These are phyloP conservation scores for Thermothelomyces thermophilus DNA, from an alignment of 2,329 filamentous ascomycete genomes.

Conservation along the genomic window DNA sequence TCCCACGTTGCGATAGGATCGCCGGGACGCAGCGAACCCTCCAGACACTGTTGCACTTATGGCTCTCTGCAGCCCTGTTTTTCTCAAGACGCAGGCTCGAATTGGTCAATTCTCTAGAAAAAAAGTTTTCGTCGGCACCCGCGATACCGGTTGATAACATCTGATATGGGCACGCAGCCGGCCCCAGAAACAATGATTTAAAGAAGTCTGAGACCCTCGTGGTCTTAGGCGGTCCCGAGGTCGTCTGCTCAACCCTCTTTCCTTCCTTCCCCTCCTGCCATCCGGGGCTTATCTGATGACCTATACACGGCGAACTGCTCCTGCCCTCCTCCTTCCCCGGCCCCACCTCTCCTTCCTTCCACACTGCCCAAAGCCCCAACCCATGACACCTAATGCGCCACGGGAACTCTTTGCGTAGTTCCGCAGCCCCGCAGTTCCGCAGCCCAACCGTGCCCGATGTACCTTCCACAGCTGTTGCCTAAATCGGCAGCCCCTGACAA, in stretches of 20 bases:
- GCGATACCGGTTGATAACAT: background rate
- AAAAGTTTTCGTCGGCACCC: background rate
- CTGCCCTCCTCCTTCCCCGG: no score
- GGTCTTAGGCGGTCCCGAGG: background rate
- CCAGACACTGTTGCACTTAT: background rate
- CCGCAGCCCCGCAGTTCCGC: background rate
- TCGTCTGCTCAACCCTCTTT: background rate
- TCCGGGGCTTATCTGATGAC: background rate
- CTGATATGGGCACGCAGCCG: background rate
- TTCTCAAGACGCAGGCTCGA: background rate
- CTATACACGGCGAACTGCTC: no score
- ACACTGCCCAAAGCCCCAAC: background rate
- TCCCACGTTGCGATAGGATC: background rate
- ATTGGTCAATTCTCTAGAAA: slow-evolving; percentile 9
- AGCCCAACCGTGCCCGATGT: background rate
- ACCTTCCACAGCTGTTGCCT: background rate
- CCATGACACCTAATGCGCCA: slow-evolving; percentile 9
- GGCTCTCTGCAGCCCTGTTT: slow-evolving; percentile 5
- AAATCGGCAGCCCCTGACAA: background rate
- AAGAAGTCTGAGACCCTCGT: background rate
- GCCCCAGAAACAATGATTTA: background rate
- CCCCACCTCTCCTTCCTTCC: no score
- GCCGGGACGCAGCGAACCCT: background rate
- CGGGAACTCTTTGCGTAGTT: background rate
- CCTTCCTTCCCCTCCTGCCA: background rate